Percentiles rank a stretch among this genome's conserved stretches.
These are phyloP conservation scores for Protomyces lactucae-debilis DNA, from an alignment of 1,139 yeast species.

Conservation along the genomic window DNA sequence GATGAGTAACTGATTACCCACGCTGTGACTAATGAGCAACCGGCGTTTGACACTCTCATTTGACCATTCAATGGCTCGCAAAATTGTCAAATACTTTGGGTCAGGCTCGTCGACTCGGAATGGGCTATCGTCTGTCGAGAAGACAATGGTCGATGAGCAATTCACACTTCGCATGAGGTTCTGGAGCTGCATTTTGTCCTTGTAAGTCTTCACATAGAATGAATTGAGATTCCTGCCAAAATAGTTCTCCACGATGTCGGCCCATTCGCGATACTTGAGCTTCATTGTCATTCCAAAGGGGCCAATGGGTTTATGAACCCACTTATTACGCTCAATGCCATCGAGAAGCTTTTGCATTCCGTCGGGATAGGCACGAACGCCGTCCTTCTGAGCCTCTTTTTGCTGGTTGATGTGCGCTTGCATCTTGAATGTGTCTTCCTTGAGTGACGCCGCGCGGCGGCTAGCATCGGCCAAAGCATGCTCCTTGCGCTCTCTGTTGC, in stretches of 20 bases:
- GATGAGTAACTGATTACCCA: constrained; percentile 58
- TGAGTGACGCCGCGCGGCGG: not conserved
- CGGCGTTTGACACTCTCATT: constrained; percentile 28
- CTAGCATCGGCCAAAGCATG: not conserved
- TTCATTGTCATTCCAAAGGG: constrained; percentile 68
- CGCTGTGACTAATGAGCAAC: constrained; percentile 58
- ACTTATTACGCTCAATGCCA: constrained; percentile 42
- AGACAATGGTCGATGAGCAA: constrained; percentile 38
- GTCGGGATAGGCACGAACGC: constrained; percentile 47
- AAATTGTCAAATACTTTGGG: constrained; percentile 46
- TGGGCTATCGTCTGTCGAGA: constrained; percentile 46
- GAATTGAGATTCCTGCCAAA: constrained; percentile 52
- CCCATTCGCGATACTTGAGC: constrained; percentile 60
- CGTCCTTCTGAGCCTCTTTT: constrained; percentile 33
- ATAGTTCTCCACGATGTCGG: constrained; percentile 54
- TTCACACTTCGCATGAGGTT: constrained; percentile 42
- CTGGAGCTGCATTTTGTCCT: constrained; percentile 54
- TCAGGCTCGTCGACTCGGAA: constrained; percentile 41
- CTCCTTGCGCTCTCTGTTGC: not conserved
- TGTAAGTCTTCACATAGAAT: constrained; percentile 61
- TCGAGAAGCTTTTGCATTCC: constrained; percentile 45
- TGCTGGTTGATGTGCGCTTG: constrained; percentile 28
- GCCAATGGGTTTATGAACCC: constrained; percentile 63
- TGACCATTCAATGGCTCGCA: constrained; percentile 50
- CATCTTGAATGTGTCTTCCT: not conserved